phyloP scores from a whole-genome alignment of 441 rosid species.

The Cnidoscolus chayamansa region DNA sequence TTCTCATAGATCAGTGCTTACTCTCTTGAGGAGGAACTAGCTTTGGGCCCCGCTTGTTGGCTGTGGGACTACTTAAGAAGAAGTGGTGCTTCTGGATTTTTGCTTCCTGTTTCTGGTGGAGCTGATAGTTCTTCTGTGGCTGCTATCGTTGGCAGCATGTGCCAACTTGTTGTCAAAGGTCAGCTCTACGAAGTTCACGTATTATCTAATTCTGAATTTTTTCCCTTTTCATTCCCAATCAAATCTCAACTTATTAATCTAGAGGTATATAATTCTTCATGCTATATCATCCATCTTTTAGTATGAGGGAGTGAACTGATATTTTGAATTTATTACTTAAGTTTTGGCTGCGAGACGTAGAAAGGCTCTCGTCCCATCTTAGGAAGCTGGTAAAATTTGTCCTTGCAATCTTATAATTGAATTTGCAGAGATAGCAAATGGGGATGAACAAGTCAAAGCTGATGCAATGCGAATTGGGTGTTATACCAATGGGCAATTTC shows the following conservation, averaged over 20 bases:
- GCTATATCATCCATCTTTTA: not conserved
- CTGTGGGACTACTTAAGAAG: conserved; percentile 95
- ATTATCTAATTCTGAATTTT: not conserved
- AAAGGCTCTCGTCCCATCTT: conserved; percentile 2
- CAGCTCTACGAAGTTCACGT: not conserved
- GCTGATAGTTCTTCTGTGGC: conserved; percentile 95
- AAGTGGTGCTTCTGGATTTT: conserved; percentile 94
- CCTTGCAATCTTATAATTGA: conserved; percentile 6
- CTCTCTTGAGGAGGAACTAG: conserved; percentile 91
- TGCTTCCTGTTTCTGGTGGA: conserved; percentile 97
- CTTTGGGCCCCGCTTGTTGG: conserved; percentile 95
- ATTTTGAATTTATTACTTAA: not conserved
- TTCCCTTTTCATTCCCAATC: not conserved
- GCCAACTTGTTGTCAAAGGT: conserved; percentile 96
- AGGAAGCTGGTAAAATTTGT: not conserved
- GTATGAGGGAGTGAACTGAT: not conserved
- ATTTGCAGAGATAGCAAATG: conserved; percentile 67
- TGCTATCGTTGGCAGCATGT: conserved; percentile 98
- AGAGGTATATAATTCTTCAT: not conserved
- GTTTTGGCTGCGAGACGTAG: not conserved
- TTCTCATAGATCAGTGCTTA: conserved; percentile 60
- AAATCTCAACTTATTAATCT: not conserved
- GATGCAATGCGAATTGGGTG: conserved; percentile 81
- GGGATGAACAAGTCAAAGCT: conserved; percentile 90
- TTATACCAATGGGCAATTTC: conserved; percentile 63